Conservation (phyloP, 345 rosid genomes). For the Ceriops decandra region DNA sequence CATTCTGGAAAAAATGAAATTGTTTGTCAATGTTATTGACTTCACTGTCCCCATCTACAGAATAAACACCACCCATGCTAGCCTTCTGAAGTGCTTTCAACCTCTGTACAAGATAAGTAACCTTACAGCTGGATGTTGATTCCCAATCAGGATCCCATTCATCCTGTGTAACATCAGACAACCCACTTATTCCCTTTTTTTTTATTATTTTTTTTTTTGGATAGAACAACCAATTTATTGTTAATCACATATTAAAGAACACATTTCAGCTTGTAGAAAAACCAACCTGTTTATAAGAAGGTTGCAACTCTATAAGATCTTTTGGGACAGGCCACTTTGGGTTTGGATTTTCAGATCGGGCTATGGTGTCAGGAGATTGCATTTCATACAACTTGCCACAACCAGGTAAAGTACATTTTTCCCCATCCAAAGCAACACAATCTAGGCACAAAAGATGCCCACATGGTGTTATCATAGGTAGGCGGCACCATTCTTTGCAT, state of each 20-base stretch:
- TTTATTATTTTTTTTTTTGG: too few relatives aligned
- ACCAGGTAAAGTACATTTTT: conserved; percentile 66
- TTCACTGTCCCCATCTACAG: conserved; percentile 21
- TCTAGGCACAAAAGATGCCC: conserved; percentile 84
- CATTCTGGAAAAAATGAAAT: conserved; percentile 15
- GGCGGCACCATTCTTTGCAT: conserved; percentile 97
- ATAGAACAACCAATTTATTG: neutral
- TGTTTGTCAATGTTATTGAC: conserved; percentile 28
- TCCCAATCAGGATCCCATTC: conserved; percentile 99
- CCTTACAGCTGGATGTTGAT: conserved; percentile 93
- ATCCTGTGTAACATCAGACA: conserved; percentile 53
- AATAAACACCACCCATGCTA: conserved; percentile 25
- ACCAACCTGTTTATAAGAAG: conserved; percentile 86
- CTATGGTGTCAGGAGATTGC: conserved; percentile 74
- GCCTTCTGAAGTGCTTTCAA: conserved; percentile 60
- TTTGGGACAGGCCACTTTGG: conserved; percentile 97
- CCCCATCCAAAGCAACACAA: conserved; percentile 74
- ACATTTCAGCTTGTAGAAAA: conserved; percentile 5
- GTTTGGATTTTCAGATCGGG: conserved; percentile 90
- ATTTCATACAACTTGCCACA: conserved; percentile 79
- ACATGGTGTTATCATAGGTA: conserved; percentile 89
- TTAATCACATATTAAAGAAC: neutral
- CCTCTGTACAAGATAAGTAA: conserved; percentile 69
- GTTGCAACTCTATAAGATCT: conserved; percentile 96
- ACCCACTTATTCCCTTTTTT: neutral